Evolutionary conservation across 805 yeast genomes (phyloP), one percentile per base, ranked within the genome.

Genomic region (Monosporozyma solicola): DNA sequence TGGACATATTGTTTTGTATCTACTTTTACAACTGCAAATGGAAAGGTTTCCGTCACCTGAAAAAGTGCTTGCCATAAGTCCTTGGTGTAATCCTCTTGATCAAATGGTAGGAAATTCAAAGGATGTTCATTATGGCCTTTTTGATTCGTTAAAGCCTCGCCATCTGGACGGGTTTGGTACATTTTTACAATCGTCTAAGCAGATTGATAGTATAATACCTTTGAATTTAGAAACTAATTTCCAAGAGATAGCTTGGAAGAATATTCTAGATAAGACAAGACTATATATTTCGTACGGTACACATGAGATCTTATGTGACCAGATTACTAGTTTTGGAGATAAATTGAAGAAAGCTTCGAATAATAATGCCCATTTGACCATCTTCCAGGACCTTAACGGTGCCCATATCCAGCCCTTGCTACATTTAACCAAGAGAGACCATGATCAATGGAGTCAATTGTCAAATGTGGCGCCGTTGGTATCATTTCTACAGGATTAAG

Each of bases 1-100:
- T 20, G 68, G 64, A 9, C 57, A 61, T 35, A 35, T 63, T 11
- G 52, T 58, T 9, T 35, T 63, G 10, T 51, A 59, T 46, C 47
- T 61, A 22, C 45, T 64, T 22, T 51, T 53, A 27, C 54, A 54
- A 44, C 47, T 60, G 24, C 48, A 48, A 5, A 41, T 35, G 43
- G 49, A 47, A 27, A 35, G 47, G 3, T 27, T 49, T 37, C 29
- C 6, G 1, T n/a, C 54, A 11, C 68, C 68, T 10, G 48, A 53
- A 24, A 59, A 58, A 50, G 61, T 58, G 22, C 35, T 63, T n/a
- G 54, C 52, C 2, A 49, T 64, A 11, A 63, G 67, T 44, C 68
- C 68, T 7, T 64, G 68, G 68, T 52, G 59, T 24, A 61, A 64
- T 49, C 60, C 63, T n/a, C 52, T 61, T 1, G 33, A 25, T 5